These are phyloP conservation scores for Pseudoperonospora humuli DNA, from an alignment of 352 stramenopile genomes.

Conservation along the genomic window DNA sequence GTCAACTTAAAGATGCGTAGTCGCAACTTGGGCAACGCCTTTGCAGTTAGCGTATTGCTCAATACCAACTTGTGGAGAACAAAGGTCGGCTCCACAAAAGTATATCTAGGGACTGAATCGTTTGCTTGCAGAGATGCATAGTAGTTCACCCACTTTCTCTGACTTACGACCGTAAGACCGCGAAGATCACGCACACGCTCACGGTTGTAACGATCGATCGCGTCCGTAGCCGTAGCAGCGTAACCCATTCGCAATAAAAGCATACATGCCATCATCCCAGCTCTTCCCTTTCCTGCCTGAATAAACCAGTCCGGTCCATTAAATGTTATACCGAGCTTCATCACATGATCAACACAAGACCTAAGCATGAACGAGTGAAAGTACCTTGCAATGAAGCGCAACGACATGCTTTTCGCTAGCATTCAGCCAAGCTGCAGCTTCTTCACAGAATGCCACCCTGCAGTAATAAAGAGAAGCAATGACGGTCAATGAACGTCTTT, in stretches of 20 bases:
- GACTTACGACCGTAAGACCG: conserved; percentile 56
- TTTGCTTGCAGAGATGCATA: conserved; percentile 29
- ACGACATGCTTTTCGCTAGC: conserved; percentile 35
- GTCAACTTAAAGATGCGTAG: conserved; percentile 40
- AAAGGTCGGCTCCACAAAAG: conserved; percentile 21
- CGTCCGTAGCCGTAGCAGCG: conserved; percentile 27
- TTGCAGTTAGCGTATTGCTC: conserved; percentile 34
- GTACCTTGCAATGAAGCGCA: conserved; percentile 68
- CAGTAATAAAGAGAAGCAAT: neutral
- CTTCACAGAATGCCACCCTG: conserved; percentile 67
- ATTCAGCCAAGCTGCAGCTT: conserved; percentile 52
- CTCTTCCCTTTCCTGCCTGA: conserved; percentile 60
- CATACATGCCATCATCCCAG: conserved; percentile 76
- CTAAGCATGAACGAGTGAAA: neutral
- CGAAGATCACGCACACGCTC: conserved; percentile 46
- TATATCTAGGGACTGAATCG: conserved; percentile 4
- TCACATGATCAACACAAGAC: neutral
- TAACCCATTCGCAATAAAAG: conserved; percentile 63
- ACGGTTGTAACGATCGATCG: conserved; percentile 64
- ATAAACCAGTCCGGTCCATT: neutral
- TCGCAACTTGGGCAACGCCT: conserved; percentile 30
- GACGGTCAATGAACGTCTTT: neutral
- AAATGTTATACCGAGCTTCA: too few relatives aligned
- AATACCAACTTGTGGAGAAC: conserved; percentile 31
- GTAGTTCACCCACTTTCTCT: conserved; percentile 70